Conservation (phyloP, 768 basidiomycete genomes). For the Lactarius quietus region DNA sequence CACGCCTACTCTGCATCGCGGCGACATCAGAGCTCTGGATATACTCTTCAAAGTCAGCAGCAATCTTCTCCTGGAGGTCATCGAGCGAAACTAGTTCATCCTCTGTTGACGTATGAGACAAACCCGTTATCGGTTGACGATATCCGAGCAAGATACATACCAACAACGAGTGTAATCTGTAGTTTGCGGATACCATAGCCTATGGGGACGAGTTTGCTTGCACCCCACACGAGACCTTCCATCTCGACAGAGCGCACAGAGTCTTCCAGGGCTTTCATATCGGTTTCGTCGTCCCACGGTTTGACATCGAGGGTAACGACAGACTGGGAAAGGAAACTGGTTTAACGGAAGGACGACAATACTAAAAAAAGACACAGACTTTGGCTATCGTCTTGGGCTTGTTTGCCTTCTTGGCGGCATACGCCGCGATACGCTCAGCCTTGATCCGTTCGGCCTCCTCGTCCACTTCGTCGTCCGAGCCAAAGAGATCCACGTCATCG, state of each 20-base stretch:
- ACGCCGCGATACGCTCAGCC: constrained; percentile 90
- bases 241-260: constrained; percentile 81
- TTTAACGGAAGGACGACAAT: constrained; percentile 9
- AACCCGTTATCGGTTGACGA: constrained; percentile 43
- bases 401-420: constrained; percentile 88
- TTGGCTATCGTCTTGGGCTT: constrained; percentile 89
- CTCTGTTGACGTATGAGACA: constrained; percentile 57
- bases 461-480: constrained; percentile 53
- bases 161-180: constrained; percentile 58
- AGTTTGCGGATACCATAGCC: constrained; percentile 96
- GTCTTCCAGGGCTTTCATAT: constrained; percentile 84
- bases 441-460: constrained; percentile 53
- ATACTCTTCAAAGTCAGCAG: constrained; percentile 78
- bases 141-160: constrained; percentile 30
- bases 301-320: constrained; percentile 98
- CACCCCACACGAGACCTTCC: constrained; percentile 95
- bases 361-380: constrained; percentile 40
- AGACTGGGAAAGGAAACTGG: constrained; percentile 52
- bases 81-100: constrained; percentile 92
- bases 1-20: constrained; percentile 82
- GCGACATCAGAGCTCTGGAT: constrained; percentile 90
- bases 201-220: constrained; percentile 86
- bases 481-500: constrained; percentile 70
- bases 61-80: constrained; percentile 88
- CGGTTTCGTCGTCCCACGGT: constrained; percentile 99